Percentiles rank a stretch among this genome's conserved stretches.
These are phyloP conservation scores for Nigrospora osmanthi DNA, from an alignment of 2,329 filamentous ascomycete genomes.

Conservation along the genomic window DNA sequence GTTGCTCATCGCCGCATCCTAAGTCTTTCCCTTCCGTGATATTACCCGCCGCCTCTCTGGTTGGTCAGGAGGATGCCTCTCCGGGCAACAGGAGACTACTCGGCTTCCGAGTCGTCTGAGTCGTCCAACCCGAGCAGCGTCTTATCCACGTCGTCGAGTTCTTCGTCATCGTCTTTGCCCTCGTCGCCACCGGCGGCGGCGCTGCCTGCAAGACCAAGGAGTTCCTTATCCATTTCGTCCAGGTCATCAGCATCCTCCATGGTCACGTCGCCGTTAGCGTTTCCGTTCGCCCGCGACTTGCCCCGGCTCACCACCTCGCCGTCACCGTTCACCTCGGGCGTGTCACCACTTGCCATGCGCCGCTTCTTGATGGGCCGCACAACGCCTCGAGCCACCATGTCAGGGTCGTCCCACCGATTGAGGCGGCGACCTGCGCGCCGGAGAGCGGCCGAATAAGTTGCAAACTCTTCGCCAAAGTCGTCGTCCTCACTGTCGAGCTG, in stretches of 20 bases:
- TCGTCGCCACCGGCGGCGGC: slow-evolving; percentile 33
- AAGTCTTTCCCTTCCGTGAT: too few relatives aligned
- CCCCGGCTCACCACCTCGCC: slow-evolving; percentile 21
- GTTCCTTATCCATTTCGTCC: slow-evolving; percentile 47
- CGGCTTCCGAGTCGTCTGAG: not conserved
- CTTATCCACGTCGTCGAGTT: slow-evolving; percentile 22
- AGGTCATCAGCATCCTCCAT: slow-evolving; percentile 41
- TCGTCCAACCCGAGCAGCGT: slow-evolving; percentile 19
- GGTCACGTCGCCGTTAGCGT: slow-evolving; percentile 33
- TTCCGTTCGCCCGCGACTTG: slow-evolving; percentile 21
- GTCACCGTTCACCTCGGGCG: slow-evolving; percentile 10
- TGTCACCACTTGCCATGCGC: slow-evolving; percentile 13
- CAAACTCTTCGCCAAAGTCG: slow-evolving; percentile 70
- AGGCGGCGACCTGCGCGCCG: slow-evolving; percentile 57
- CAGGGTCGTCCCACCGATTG: slow-evolving; percentile 52
- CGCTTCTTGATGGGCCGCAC: slow-evolving; percentile 2
- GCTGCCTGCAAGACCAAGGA: slow-evolving; percentile 36
- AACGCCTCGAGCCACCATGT: not conserved
- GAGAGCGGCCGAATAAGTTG: slow-evolving; percentile 58
- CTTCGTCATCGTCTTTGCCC: slow-evolving; percentile 39
- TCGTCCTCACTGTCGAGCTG: slow-evolving; percentile 55
- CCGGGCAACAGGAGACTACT: not conserved
- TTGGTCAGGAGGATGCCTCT: too few relatives aligned
- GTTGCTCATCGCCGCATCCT: too few relatives aligned
- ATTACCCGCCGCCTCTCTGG: too few relatives aligned